A percentile compares a stretch with the other conserved stretches of the same genome.
Evolutionary conservation across 805 yeast genomes (phyloP).

Genomic region (Ogataea ganodermae): DNA sequence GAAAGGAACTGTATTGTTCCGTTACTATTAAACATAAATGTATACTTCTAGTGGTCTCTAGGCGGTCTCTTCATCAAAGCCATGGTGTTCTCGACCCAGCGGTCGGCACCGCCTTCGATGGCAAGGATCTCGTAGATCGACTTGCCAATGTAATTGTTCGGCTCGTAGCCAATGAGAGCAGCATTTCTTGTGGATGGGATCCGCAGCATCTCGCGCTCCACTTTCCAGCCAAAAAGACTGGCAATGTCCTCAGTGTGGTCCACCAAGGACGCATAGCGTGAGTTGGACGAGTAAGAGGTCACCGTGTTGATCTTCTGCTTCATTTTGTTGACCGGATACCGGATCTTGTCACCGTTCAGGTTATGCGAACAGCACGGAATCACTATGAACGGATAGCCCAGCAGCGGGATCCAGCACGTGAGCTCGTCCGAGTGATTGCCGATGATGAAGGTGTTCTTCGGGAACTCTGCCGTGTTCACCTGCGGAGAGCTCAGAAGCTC

Average conservation of each 20-base stretch:
- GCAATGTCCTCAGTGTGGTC: slow-evolving; percentile 80
- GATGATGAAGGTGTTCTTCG: slow-evolving; percentile 73
- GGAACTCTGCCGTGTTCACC: slow-evolving; percentile 66
- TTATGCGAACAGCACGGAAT: slow-evolving; percentile 96
- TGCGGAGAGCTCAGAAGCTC: slow-evolving; percentile 52
- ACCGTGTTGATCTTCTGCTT: slow-evolving; percentile 19
- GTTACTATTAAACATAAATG: not conserved
- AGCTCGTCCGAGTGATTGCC: slow-evolving; percentile 96
- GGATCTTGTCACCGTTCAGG: slow-evolving; percentile 69
- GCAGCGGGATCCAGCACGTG: slow-evolving; percentile 91
- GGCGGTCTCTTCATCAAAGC: slow-evolving; percentile 69
- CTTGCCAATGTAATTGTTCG: slow-evolving; percentile 29
- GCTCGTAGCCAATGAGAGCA: slow-evolving; percentile 72
- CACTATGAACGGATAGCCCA: slow-evolving; percentile 85
- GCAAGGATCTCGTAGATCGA: slow-evolving; percentile 61
- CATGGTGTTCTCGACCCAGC: slow-evolving; percentile 85
- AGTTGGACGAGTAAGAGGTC: slow-evolving; percentile 41
- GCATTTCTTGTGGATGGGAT: slow-evolving; percentile 95
- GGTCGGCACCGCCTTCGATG: slow-evolving; percentile 85
- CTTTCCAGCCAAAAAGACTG: slow-evolving; percentile 73
- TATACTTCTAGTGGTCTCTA: slow-evolving; percentile 52
- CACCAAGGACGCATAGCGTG: slow-evolving; percentile 83
- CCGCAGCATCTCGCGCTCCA: slow-evolving; percentile 81
- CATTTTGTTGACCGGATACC: slow-evolving; percentile 55
- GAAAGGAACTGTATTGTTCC: not conserved